Conservation (phyloP, 176 grass and related monocot species). For the Musa itinerans region DNA sequence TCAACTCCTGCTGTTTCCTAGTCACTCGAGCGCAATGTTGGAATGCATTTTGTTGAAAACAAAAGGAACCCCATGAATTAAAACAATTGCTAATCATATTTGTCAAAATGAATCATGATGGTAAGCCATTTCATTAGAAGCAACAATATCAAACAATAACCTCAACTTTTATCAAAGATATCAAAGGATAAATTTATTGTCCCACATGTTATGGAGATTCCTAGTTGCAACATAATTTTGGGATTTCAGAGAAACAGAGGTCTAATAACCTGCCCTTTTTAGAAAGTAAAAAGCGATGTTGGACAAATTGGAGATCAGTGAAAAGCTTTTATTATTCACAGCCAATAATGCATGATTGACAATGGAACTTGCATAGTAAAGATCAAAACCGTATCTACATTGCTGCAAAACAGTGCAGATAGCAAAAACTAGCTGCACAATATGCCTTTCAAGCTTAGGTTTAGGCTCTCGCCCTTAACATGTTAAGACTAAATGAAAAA, state of each 20-base stretch:
- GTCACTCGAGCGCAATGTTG: background rate
- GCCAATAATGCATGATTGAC: background rate
- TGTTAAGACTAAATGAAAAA: background rate
- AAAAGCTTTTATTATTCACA: background rate
- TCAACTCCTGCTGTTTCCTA: background rate
- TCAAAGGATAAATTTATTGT: background rate
- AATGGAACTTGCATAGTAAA: background rate
- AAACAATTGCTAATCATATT: background rate
- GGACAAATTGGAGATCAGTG: background rate
- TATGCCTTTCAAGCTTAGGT: background rate
- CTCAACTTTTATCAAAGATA: background rate
- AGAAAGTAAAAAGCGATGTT: background rate
- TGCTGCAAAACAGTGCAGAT: background rate
- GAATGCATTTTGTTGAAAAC: background rate
- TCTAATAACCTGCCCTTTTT: no score
- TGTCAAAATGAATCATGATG: no score
- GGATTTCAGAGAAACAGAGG: no score
- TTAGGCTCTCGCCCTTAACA: background rate
- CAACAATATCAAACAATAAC: background rate
- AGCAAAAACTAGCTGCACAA: background rate
- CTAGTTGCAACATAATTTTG: background rate
- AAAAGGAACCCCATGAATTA: background rate
- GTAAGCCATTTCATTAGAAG: background rate
- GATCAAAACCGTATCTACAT: background rate
- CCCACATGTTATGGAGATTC: background rate